Base-by-base conservation (phyloP, 768 basidiomycete species). In the Lactarius pseudohatsudake region DNA sequence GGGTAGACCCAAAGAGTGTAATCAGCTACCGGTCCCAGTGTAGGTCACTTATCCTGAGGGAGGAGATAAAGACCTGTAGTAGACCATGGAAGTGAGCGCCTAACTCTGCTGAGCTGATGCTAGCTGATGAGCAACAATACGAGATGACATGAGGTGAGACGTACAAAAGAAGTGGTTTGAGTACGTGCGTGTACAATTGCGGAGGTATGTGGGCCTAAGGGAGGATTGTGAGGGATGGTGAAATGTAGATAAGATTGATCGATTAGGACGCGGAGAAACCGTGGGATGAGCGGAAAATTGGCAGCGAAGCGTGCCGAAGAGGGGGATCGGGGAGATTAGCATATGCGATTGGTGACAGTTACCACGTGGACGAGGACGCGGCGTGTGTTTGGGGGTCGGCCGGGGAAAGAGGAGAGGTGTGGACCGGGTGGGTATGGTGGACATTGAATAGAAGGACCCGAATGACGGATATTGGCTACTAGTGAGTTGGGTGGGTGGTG, bases 251-350 rank as follows among this genome's bases (percentile, higher is more conserved):
- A 40, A 40, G 36, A 57, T 57, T 11, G 57, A 57, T 57, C n/a
- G 57, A 40, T 62, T 28, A 22, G 43, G 54, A 56, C 63, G 43
- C 55, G 57, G 64, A 64, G 57, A 43, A 57, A 57, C 13, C 38
- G 57, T 26, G 57, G 43, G 59, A 59, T 9, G 34, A 54, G 62
- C 43, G 34, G 38, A 32, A 50, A 36, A 32, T 26, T 58, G 57
- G 57, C 57, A 36, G 22, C 53, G 62, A 53, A 62, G 47, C 34
- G 43, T 36, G 26, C 62, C 43, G 62, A 55, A 53, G 22, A 22
- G 55, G 13, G 50, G 65, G 65, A 66, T 63, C 62, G 40, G 38
- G 50, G 59, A 69, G 68, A 69, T 69, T 69, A 68, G 62, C 68
- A 34, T 69, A 43, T 10, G 16, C 57, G 65, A 66, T 62, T 32